phyloP scores from a whole-genome alignment of 2,329 filamentous ascomycete genomes.

The Fusarium paranaense region DNA sequence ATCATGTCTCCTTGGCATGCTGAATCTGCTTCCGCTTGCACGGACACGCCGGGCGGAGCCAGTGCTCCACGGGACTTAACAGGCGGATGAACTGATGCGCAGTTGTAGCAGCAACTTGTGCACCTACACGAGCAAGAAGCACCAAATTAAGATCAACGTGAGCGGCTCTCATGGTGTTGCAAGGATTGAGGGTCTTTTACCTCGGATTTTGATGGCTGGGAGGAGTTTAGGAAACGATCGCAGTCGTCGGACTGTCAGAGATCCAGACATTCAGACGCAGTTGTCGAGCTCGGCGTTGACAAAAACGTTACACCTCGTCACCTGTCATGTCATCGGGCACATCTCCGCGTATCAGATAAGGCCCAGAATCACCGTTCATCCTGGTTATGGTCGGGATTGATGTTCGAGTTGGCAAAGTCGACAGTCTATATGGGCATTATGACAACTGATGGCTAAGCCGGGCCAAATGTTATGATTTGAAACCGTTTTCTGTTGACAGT shows the following conservation, averaged over 20 bases:
- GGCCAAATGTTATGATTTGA: slow-evolving; percentile 3
- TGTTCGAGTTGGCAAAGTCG: background rate
- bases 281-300: slow-evolving; percentile 7
- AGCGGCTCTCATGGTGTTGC: slow-evolving; percentile 25
- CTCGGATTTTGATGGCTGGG: background rate
- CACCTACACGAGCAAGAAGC: slow-evolving; percentile 5
- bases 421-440: background rate
- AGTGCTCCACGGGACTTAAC: slow-evolving; percentile 5
- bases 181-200: slow-evolving; percentile 2
- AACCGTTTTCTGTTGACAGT: slow-evolving; percentile 1
- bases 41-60: slow-evolving; percentile 39
- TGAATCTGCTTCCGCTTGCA: slow-evolving; percentile 30
- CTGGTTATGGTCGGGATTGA: background rate
- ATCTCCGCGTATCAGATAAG: background rate
- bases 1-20: slow-evolving; percentile 38
- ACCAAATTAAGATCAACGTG: slow-evolving; percentile 37
- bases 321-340: slow-evolving; percentile 9
- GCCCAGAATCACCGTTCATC: background rate
- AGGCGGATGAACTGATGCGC: slow-evolving; percentile 28
- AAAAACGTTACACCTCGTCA: slow-evolving; percentile 10
- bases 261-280: background rate
- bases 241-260: slow-evolving; percentile 12
- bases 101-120: slow-evolving; percentile 5
- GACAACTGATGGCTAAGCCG: background rate
- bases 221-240: background rate